Base-by-base conservation (phyloP, 495 filamentous ascomycete genomes). In the Penicillium coffeae region DNA sequence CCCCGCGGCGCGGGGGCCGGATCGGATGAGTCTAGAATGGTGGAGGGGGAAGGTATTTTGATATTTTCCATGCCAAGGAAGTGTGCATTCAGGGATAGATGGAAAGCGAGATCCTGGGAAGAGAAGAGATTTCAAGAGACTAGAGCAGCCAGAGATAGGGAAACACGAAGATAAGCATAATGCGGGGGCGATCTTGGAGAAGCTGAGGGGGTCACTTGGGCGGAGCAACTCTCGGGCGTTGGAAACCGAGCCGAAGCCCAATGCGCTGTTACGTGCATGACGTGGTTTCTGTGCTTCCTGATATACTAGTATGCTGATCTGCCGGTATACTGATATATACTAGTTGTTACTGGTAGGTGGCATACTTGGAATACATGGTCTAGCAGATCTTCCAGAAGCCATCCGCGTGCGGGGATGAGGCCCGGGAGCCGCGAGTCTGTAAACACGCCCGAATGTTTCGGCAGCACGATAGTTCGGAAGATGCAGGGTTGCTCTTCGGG, bases 21-120 rank as follows among this genome's bases (percentile, higher is more conserved):
- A 42, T 73, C 56, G 42, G 73, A 65, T 34, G 73, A 69, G 45
- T 74, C 65, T 58, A 83, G 66, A 61, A 82, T 80, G 36, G 73
- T 78, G 42, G 83, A 80, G 34, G 84, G 81, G 20, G 82, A 82
- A 42, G 80, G 80, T 47, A 85, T 82, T 60, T 71, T 75, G 63
- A 85, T 83, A 36, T 74, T 74, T 69, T 81, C 83, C 79, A 82
- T 82, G 51, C 66, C 68, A 58, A 58, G 44, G 34, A 12, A 45
- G 46, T 46, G n/a, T 15, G 8, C 12, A 34, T 35, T 43, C 25
- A 30, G 15, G 5, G 12, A 37, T 37, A 40, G 3, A 20, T 40
- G 14, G 19, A 21, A 40, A 20, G 38, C 3, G 42, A 21, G 18
- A 18, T 13, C 42, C 8, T 2, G 21, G 18, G 22, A 12, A 33